These are phyloP conservation scores for Aspergillus transmontanensis DNA, from an alignment of 2,329 filamentous ascomycete species.

Conservation along the genomic window DNA sequence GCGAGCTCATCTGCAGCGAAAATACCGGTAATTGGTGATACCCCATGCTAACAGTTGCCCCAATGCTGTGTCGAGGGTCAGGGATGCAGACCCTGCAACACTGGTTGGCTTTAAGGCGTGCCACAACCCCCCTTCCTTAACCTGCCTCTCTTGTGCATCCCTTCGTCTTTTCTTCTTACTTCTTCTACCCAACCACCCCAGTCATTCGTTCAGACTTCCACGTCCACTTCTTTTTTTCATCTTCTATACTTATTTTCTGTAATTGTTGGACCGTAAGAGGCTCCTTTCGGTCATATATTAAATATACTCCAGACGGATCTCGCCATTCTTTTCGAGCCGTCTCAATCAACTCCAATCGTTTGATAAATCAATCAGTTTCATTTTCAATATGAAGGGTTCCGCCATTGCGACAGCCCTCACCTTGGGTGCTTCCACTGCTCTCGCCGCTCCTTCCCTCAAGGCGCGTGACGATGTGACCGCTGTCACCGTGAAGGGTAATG, in stretches of 20 bases:
- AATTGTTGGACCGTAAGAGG: neutral
- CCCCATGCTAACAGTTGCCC: neutral
- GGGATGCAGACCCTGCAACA: constrained; percentile 4
- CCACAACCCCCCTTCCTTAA: constrained; percentile 5
- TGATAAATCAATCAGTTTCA: constrained; percentile 4
- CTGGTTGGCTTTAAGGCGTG: constrained; percentile 8
- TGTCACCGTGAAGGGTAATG: constrained; percentile 65
- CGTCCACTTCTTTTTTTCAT: neutral
- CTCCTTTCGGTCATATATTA: neutral
- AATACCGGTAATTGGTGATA: neutral
- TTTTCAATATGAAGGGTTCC: constrained; percentile 55
- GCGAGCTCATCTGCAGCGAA: neutral
- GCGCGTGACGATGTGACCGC: constrained; percentile 54
- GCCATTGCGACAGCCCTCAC: constrained; percentile 51
- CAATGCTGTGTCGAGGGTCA: neutral
- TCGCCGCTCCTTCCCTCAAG: constrained; percentile 45
- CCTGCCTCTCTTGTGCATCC: constrained; percentile 7
- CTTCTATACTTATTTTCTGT: neutral
- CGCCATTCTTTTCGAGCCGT: constrained; percentile 4
- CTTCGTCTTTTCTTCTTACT: constrained; percentile 14
- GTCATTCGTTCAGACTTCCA: constrained; percentile 22
- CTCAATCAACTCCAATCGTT: constrained; percentile 2
- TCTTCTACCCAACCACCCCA: constrained; percentile 10
- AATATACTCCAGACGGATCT: neutral
- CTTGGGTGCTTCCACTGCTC: constrained; percentile 49